Evolutionary conservation across 345 rosid species (phyloP), one percentile per base, ranked within the genome.

Genomic region (Citrus australasica): DNA sequence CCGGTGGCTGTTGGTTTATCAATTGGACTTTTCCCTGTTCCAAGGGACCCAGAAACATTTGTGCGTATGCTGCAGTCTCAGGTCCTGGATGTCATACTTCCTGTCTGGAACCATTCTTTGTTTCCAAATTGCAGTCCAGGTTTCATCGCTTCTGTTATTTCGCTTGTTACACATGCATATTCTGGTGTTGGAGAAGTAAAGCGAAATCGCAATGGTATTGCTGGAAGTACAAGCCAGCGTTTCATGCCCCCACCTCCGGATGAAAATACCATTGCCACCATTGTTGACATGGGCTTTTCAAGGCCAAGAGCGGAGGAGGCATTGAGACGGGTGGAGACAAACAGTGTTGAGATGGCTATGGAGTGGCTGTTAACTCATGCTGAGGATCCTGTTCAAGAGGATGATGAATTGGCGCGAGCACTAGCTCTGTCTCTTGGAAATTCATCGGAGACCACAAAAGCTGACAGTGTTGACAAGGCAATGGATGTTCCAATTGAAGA

Each of bases 231-330:
- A 80, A 93, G 84, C 81, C 98, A 92, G 70, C 87, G 93, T 61
- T 86, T 90, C 67, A 67, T 89, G 78, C 94, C 98, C 35, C 95
- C 96, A 48, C 97, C 96, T 59, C 99, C 90, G 56, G 99, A 95
- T 80, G 99, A 95, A 83, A 86, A 88, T 81, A 89, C 92, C 53
- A 90, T 95, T 81, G 83, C 94, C 77, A 92, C 91, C 81, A 95
- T 95, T 75, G 96, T 92, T 78, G 98, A 92, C 84, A 95, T 95
- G 99, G 99, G 99, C 51, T 92, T 95, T 85, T 90, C 97, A 80
- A 92, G 98, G 91, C 89, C 92, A 83, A 93, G 99, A 87, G 99
- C 97, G 9, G 98, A 93, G 86, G 95, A 92, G 69, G 97, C 99
- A 2, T 79, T 95, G 85, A 87, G 99, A 78, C 88, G 96, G 73